phyloP scores from a whole-genome alignment of 2,329 filamentous ascomycete genomes.

The Chrysoporthe cubensis region DNA sequence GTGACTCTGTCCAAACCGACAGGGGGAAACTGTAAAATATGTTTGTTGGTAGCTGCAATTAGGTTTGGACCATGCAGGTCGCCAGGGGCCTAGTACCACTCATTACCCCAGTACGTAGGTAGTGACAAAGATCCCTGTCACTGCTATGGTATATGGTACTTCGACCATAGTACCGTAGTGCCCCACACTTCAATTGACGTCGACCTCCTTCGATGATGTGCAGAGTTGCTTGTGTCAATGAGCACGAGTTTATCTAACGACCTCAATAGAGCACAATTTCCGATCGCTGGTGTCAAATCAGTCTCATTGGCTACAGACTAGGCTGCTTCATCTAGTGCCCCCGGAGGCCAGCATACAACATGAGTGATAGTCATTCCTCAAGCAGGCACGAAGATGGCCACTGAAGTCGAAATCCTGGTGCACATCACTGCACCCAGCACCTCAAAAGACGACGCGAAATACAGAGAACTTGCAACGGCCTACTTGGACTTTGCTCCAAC shows the following conservation, averaged over 20 bases:
- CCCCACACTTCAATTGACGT: neutral
- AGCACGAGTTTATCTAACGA: too few species aligned
- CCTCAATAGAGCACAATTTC: neutral
- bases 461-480: constrained; percentile 53
- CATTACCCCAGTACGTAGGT: too few species aligned
- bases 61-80: constrained; percentile 1
- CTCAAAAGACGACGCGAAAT: constrained; percentile 51
- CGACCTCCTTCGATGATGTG: neutral
- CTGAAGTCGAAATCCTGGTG: constrained; percentile 57
- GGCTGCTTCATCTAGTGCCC: neutral
- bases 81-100: neutral
- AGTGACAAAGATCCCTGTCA: neutral
- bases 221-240: neutral
- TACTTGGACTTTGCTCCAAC: constrained; percentile 54
- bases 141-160: neutral
- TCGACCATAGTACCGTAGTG: neutral
- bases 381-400: constrained; percentile 27
- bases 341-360: neutral
- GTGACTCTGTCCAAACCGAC: neutral
- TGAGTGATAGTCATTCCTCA: neutral
- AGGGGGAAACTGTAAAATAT: neutral
- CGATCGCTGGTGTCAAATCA: neutral
- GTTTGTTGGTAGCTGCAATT: constrained; percentile 1
- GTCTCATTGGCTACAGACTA: neutral
- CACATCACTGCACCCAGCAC: constrained; percentile 58